Base-by-base conservation (phyloP, 1,284 basidiomycete species). In the Melampsora medusae region DNA sequence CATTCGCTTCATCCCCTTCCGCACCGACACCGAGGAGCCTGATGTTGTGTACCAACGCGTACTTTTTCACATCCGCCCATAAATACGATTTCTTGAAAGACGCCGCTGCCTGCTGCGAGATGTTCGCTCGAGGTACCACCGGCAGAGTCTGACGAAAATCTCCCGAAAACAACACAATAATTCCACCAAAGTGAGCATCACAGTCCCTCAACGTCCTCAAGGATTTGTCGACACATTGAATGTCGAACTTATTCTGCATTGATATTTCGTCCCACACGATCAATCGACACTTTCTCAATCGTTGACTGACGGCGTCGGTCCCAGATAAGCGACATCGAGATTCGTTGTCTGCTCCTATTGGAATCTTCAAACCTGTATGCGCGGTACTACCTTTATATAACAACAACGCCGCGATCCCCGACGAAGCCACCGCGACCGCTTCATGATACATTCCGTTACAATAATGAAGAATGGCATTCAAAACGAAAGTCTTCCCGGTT, bases 401-500 rank as follows among this genome's bases (percentile, higher is more conserved):
- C 0, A 87, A 80, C 0, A 86, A 80, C 2, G 85, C 81, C 17
- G 86, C 82, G 70, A 87, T 85, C 0, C 86, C 86, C 5, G 85
- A 86, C 4, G 86, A 53, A 0, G 62, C 22, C 0, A 72, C 70
- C 2, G 48, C 61, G 0, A 87, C 80, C 0, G 85, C 82, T 78
- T 87, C 83, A 17, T 77, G 28, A 0, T 80, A 80, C 42, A 80
- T 71, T 16, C 77, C 69, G 19, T 81, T 79, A 2, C 86, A 28
- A 9, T 75, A 60, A 70, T 81, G 61, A 71, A 83, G 83, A 59
- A 87, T 77, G 0, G 84, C 83, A 10, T 84, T 86, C 77, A 84
- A 85, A 0, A 87, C 56, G 80, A 84, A 87, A 0, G 86, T 88
- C 77, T 88, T 88, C 2, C 86, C 86, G 77, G 83, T 84, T 0